A percentile compares a stretch with the other conserved stretches of the same genome.
phyloP scores from a whole-genome alignment of 495 filamentous ascomycete genomes.

The Tuber calosporum region DNA sequence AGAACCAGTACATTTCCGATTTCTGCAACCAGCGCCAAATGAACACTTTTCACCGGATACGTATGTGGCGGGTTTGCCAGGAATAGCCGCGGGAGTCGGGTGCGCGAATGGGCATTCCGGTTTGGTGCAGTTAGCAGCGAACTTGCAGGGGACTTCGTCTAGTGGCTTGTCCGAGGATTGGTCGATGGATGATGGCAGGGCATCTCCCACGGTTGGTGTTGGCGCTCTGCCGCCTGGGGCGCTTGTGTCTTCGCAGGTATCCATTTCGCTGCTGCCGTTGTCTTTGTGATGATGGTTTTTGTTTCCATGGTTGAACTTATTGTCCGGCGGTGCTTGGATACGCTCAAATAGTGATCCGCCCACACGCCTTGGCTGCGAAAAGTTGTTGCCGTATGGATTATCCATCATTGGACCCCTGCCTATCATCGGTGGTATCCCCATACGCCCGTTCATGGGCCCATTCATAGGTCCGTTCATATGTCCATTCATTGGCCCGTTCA shows the following conservation, averaged over 20 bases:
- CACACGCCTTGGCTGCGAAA: constrained; percentile 35
- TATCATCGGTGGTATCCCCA: constrained; percentile 31
- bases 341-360: constrained; percentile 68
- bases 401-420: constrained; percentile 38
- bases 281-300: constrained; percentile 2
- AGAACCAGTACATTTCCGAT: constrained; percentile 80
- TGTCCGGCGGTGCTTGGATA: constrained; percentile 49
- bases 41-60: constrained; percentile 65
- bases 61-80: constrained; percentile 66
- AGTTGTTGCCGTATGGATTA: constrained; percentile 39
- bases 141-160: constrained; percentile 69
- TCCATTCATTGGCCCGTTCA: constrained; percentile 31
- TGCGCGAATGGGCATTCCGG: constrained; percentile 87
- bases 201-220: background rate
- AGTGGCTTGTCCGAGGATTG: constrained; percentile 32
- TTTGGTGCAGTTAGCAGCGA: constrained; percentile 78
- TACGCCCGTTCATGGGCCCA: constrained; percentile 15
- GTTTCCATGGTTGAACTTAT: constrained; percentile 5
- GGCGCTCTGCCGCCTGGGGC: background rate
- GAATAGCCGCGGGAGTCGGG: constrained; percentile 83
- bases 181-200: constrained; percentile 22
- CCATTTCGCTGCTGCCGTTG: constrained; percentile 21
- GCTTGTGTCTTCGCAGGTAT: constrained; percentile 24
- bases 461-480: constrained; percentile 31
- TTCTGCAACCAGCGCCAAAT: constrained; percentile 87